Evolutionary conservation across 2,329 filamentous ascomycete species (phyloP), one percentile per base, ranked within the genome.

Genomic region (Paraconiothyrium brasiliense): DNA sequence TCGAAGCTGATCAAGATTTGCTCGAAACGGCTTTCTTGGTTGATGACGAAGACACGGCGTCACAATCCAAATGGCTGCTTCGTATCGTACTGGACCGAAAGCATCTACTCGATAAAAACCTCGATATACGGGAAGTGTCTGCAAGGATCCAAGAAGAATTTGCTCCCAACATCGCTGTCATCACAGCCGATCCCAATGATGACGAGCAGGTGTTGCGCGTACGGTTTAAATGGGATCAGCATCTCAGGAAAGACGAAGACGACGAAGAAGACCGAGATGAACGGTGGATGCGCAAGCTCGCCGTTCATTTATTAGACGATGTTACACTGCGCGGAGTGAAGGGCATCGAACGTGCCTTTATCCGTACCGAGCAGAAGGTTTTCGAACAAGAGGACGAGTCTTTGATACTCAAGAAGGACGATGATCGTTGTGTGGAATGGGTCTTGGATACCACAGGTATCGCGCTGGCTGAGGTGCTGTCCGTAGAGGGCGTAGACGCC

Each of bases 121-220:
- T 99, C 65, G 91, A 89, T 37, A 94, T 99, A 61, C 91, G 95
- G 63, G 93, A 99, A 72, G 94, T 99, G 63, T 94, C 94, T 35
- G 84, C 86, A 63, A 91, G 89, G 74, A 95, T 99, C 81, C 97
- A 96, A 83, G 89, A 94, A 67, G 90, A 93, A 57, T 99, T 97
- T 76, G 86, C 89, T 22, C 75, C 74, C 14, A 89, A 86, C 64
- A 83, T 98, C 70, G 93, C 93, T 14, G 90, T 99, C 68, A 94
- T 99, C 63, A 97, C 97, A 84, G 97, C 93, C 80, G 95, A 99
- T 79, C 95, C 97, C 84, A 99, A 99, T 78, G 94, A 94, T 10
- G 94, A 97, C 67, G 90, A 96, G 76, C 93, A 96, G 78, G 91
- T 98, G 49, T 93, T 99, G 70, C 95, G 95, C 77, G 91, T 97